Base-by-base conservation (phyloP, 2,329 filamentous ascomycete species). In the Venturia aucupariae region DNA sequence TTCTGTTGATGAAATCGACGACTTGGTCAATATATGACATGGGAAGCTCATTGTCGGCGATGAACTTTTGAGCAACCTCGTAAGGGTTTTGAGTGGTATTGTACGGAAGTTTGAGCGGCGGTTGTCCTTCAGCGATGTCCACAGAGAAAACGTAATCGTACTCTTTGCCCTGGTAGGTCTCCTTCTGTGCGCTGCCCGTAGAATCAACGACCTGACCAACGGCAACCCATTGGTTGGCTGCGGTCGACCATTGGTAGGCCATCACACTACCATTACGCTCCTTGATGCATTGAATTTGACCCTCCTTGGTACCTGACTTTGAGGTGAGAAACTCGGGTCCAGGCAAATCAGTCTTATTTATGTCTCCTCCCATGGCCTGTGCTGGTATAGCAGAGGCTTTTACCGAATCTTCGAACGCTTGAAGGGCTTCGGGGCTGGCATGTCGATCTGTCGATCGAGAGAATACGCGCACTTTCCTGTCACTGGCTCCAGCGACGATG, bases 81-180 rank as follows among this genome's bases (percentile, higher is more conserved):
- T 95, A 97, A 0, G 92, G 90, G 69, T 97, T 97, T 72, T 97
- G 89, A 0, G 89, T 91, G 15, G 93, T 82, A 73, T 97, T 97
- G 77, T 90, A 97, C 0, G 93, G 92, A n/a, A 97, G 81, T 75
- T 97, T 97, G 57, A 97, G 80, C 0, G 93, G 86, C 15, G 93
- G 92, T 72, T 95, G 93, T 62, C 92, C 93, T 71, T 97, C 93
- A 73, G 96, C 90, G 67, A 97, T 95, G 70, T 96, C 92, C 32
- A 97, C 92, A 72, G 97, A 92, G 69, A 97, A 97, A 10, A 99
- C 92, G 71, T 89, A 97, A 73, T 99, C 94, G 74, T 96, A 99
- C 67, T 93, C 90, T 72, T 96, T 85, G 39, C 93, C 93, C 1
- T 90, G 81, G 72, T 93, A 88, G 65, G 86, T 86, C 17, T 76